These are phyloP conservation scores for Lojkania enalia DNA, from an alignment of 2,329 filamentous ascomycete species.

Conservation along the genomic window DNA sequence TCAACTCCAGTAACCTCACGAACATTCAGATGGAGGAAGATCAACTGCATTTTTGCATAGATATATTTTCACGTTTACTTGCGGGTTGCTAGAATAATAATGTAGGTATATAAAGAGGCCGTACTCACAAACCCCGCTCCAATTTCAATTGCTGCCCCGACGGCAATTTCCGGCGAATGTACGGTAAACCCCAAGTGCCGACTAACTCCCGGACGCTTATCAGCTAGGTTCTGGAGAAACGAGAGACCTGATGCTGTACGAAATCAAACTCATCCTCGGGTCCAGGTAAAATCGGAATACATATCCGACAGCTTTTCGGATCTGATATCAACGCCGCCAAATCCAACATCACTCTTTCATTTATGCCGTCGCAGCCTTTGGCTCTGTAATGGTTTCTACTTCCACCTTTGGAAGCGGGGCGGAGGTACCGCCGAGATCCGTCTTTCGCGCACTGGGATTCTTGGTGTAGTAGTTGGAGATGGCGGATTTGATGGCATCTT, in stretches of 20 bases:
- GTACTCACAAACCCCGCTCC: neutral
- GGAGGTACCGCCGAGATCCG: constrained; percentile 75
- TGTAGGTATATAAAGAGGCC: neutral
- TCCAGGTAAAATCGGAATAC: constrained; percentile 8
- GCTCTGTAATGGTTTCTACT: constrained; percentile 56
- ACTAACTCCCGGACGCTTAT: neutral
- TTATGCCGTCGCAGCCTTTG: constrained; percentile 35
- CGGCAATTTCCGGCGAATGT: no score
- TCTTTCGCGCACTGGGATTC: constrained; percentile 75
- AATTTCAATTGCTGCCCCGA: neutral
- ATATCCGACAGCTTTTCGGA: constrained; percentile 6
- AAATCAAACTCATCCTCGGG: constrained; percentile 3
- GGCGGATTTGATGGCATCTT: constrained; percentile 90
- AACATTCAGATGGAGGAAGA: neutral
- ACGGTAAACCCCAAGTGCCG: neutral
- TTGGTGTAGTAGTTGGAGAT: constrained; percentile 91
- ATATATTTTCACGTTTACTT: no score
- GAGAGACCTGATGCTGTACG: constrained; percentile 12
- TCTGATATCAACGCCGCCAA: constrained; percentile 27
- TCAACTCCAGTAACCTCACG: neutral
- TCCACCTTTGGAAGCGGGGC: constrained; percentile 69
- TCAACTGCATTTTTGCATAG: neutral
- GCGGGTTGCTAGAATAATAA: no score
- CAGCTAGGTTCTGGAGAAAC: constrained; percentile 8
- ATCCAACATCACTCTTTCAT: constrained; percentile 6